phyloP scores from a whole-genome alignment of 2,329 filamentous ascomycete species.

The Nothophaeocryptopus gaeumannii region DNA sequence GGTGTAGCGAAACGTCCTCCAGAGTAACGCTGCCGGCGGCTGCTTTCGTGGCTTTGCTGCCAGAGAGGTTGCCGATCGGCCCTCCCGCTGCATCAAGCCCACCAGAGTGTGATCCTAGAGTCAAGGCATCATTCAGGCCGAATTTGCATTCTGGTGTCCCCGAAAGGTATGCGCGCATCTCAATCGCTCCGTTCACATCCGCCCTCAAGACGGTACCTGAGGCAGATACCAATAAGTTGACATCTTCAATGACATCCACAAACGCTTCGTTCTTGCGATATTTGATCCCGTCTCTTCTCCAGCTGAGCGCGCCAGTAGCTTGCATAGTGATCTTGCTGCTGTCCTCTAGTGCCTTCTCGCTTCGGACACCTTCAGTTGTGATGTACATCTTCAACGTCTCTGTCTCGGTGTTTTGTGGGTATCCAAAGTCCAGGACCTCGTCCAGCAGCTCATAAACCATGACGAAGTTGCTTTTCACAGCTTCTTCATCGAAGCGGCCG shows the following conservation, averaged over 20 bases:
- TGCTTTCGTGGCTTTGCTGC: conserved; percentile 87
- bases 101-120: conserved; percentile 65
- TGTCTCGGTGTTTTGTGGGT: conserved; percentile 97
- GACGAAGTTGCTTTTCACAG: conserved; percentile 99
- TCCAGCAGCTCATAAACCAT: conserved; percentile 96
- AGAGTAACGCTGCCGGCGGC: conserved; percentile 92
- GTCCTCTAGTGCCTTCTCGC: conserved; percentile 76
- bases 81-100: conserved; percentile 51
- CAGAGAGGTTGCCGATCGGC: conserved; percentile 72
- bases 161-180: conserved; percentile 96
- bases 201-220: conserved; percentile 91
- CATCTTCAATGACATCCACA: conserved; percentile 98
- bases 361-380: conserved; percentile 97
- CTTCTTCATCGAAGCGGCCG: conserved; percentile 98
- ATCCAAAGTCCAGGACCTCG: conserved; percentile 98
- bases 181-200: conserved; percentile 94
- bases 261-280: conserved; percentile 99
- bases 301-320: conserved; percentile 92
- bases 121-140: conserved; percentile 88
- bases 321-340: conserved; percentile 99
- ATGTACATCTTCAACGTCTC: conserved; percentile 99
- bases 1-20: conserved; percentile 98
- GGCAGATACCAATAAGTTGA: conserved; percentile 98
- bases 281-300: conserved; percentile 95
- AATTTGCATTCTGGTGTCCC: conserved; percentile 99